Base-by-base conservation (phyloP, 164 flowering plant genomes). In the Pachysandra terminalis region DNA sequence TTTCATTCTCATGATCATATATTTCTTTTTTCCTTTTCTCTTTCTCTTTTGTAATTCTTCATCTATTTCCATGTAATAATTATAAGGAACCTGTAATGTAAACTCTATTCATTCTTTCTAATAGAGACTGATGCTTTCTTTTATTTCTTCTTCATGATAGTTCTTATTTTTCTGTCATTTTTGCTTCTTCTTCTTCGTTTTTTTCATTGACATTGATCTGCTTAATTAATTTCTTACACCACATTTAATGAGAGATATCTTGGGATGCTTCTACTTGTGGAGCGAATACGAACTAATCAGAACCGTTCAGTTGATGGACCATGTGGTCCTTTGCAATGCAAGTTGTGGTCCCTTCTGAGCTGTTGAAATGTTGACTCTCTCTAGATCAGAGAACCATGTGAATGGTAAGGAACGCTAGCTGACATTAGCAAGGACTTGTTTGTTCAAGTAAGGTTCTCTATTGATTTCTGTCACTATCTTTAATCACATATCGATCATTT, bases 41-140 rank as follows among this genome's bases (percentile, higher is more conserved):
- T 54, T 15, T 72, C 19, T 61, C 48, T 55, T 55, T 26, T 48
- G 58, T 49, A 73, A 73, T 63, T 63, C 75, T 62, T 61, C 37
- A 61, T 17, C 52, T 58, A 0, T 22, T 63, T 24, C 56, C n/a
- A 68, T 60, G 51, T 61, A 68, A 60, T 68, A 68, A n/a, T n/a
- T n/a, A 51, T 24, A 60, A 21, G 32, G 19, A 35, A 27, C 19
- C 52, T 26, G 48, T 28, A 22, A 23, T 1, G 53, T 1, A 53
- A 16, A 32, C 48, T 12, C 52, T 66, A 40, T 45, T 10, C 51
- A n/a, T n/a, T 45, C 10, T 45, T 45, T 45, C 51, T n/a, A n/a
- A n/a, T n/a, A n/a, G n/a, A n/a, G n/a, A n/a, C n/a, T n/a, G n/a
- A n/a, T n/a, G n/a, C n/a, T n/a, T n/a, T n/a, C n/a, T n/a, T n/a